Base-by-base conservation (phyloP, 257 asterid genomes). In the Solanum boliviense region DNA sequence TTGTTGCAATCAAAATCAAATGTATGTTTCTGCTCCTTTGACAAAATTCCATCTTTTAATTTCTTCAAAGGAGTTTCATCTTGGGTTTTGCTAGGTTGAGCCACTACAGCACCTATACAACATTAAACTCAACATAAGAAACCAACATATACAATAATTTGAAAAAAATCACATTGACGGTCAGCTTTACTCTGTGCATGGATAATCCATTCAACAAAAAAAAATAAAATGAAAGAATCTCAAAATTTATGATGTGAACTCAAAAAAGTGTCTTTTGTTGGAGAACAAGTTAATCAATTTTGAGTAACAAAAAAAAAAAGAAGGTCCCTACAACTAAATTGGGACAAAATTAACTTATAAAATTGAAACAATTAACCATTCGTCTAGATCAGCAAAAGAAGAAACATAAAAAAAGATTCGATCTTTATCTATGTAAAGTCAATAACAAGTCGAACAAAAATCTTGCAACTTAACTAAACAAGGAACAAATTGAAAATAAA, bases 71-170 rank as follows among this genome's bases (percentile, higher is more conserved):
- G 88, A 65, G 92, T 91, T 88, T 92, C 94, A 23, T 70, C 87
- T 52, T 86, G 92, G 10, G 83, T 16, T 9, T 89, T 89, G 58
- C 89, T 35, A 62, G 82, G 78, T 48, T 91, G 82, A 85, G 91
- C 68, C 35, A 89, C 90, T 75, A 91, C 89, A 48, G 90, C 92
- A 89, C 95, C 97, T 94, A 72, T 21, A 89, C 16, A 72, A 76
- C 68, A 89, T 84, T 48, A 2, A 35, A 89, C 88, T 87, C 68
- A 60, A 79, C 44, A 38, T 71, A 67, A 78, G 86, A 86, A 79
- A 89, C 86, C 34, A 83, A 86, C 70, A 32, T 27, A 85, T 21
- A 78, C 46, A 78, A 38, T n/a, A 39, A 41, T 25, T 44, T 25
- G 52, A 78, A 25, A 78, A 44, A 39, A 78, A 39, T 39, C 34